Conservation (phyloP, 306 rosid species). For the Quercus robur region DNA sequence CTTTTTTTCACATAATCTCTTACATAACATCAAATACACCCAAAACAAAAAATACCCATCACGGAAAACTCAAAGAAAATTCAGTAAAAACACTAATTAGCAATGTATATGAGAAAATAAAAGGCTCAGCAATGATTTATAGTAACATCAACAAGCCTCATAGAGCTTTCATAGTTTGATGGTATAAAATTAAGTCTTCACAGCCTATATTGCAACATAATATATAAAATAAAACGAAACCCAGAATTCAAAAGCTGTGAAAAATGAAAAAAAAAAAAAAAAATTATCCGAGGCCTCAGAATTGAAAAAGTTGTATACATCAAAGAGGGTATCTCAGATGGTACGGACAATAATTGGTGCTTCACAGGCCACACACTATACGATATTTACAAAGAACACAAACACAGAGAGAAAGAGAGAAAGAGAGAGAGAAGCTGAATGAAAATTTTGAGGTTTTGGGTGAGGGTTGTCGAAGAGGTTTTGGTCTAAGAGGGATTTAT, state of each 20-base stretch:
- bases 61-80: not conserved
- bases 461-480: no score
- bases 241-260: not conserved
- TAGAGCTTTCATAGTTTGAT: slow-evolving; percentile 91
- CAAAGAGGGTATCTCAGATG: slow-evolving; percentile 32
- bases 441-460: no score
- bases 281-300: slow-evolving; percentile 34
- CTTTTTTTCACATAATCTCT: slow-evolving; percentile 4
- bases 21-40: not conserved
- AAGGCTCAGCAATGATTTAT: slow-evolving; percentile 49
- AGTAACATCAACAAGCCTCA: slow-evolving; percentile 67
- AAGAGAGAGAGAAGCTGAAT: not conserved
- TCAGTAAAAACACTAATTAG: no score
- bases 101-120: not conserved
- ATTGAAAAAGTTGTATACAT: not conserved
- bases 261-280: no score
- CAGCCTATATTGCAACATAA: slow-evolving; percentile 23
- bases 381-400: no score
- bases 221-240: not conserved
- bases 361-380: slow-evolving; percentile 31
- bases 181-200: slow-evolving; percentile 61
- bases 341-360: slow-evolving; percentile 40
- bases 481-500: not conserved
- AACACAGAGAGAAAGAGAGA: not conserved
- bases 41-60: not conserved